Evolutionary conservation across 768 basidiomycete genomes (phyloP).

Genomic region (Fibroporia radiculosa): DNA sequence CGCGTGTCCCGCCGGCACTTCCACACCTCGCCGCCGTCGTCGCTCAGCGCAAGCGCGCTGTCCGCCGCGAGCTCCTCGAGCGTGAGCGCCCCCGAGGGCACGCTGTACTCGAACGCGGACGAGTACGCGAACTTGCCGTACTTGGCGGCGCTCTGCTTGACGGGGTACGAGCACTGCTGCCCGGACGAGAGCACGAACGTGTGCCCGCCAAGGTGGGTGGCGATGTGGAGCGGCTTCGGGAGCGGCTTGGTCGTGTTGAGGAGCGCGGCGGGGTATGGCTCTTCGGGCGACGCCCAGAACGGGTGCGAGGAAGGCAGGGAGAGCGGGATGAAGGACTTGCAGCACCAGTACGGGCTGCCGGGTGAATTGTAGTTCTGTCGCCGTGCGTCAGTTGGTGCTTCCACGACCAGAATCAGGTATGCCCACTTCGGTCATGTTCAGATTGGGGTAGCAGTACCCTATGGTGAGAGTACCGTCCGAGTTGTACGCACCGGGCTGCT

Average conservation of each 20-base stretch:
- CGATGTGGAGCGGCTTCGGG: conserved; percentile 60
- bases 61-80: conserved; percentile 70
- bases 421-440: conserved; percentile 56
- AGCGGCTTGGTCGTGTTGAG: conserved; percentile 43
- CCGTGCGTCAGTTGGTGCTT: no score
- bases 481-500: conserved; percentile 52
- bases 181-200: conserved; percentile 69
- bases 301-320: conserved; percentile 58
- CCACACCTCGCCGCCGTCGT: conserved; percentile 68
- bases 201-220: conserved; percentile 54
- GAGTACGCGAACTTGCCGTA: conserved; percentile 76
- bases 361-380: conserved; percentile 67
- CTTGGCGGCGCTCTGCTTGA: conserved; percentile 72
- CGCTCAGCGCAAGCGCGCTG: conserved; percentile 61
- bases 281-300: conserved; percentile 66
- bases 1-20: conserved; percentile 55
- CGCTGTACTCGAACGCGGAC: conserved; percentile 70
- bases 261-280: conserved; percentile 48
- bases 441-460: conserved; percentile 63
- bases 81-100: conserved; percentile 52
- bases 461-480: conserved; percentile 66
- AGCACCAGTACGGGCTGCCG: conserved; percentile 77
- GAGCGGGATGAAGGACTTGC: conserved; percentile 66
- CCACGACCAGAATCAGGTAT: not conserved
- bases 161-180: conserved; percentile 72